A percentile compares a stretch with the other conserved stretches of the same genome.
These are phyloP conservation scores for Corymbia calophylla DNA, from an alignment of 441 rosid species.

Conservation along the genomic window DNA sequence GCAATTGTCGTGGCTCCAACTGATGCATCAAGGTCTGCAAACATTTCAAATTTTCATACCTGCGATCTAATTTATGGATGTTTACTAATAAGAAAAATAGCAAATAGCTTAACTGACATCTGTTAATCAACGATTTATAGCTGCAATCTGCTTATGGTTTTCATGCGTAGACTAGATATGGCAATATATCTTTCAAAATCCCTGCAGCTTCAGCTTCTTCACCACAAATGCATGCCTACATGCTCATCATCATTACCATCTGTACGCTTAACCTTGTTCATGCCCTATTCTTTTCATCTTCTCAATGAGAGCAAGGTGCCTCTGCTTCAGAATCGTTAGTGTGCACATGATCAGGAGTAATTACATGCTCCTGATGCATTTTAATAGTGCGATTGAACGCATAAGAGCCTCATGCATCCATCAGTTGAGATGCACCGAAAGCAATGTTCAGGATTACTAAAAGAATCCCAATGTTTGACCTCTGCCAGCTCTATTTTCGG, in stretches of 20 bases:
- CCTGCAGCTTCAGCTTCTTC: background rate
- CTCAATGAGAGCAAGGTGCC: background rate
- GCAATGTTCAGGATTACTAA: background rate
- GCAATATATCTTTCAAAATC: background rate
- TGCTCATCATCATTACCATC: background rate
- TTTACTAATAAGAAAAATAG: background rate
- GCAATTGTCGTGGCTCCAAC: slow-evolving; percentile 97
- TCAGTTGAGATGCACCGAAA: background rate
- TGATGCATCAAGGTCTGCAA: slow-evolving; percentile 55
- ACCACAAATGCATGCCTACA: background rate
- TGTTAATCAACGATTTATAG: background rate
- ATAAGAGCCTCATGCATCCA: background rate
- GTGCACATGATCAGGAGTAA: background rate
- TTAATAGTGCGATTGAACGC: background rate
- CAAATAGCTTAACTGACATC: background rate
- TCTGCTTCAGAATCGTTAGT: background rate
- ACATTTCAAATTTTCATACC: background rate
- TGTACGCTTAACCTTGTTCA: background rate
- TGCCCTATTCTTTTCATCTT: background rate
- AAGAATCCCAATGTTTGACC: background rate
- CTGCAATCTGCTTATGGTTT: background rate
- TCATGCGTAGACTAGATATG: background rate
- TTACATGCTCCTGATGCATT: background rate
- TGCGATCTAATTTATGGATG: background rate
- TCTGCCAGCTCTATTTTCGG: background rate